These are phyloP conservation scores for peach (Prunus persica) DNA, from an alignment of 306 rosid genomes.

Conservation along the genomic window DNA sequence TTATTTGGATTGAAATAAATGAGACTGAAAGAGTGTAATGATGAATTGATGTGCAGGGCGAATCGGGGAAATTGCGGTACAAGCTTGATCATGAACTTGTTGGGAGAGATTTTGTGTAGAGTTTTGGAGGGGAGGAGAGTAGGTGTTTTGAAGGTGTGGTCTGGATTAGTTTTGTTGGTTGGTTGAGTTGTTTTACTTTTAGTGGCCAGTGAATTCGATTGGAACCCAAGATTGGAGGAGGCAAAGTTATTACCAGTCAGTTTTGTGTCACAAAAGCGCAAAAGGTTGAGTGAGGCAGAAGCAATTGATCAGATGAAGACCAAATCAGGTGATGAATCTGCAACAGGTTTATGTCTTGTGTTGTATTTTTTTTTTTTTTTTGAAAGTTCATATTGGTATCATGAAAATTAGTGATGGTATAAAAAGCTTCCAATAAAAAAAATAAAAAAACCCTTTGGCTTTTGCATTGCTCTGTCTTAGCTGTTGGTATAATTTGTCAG, in stretches of 20 bases:
- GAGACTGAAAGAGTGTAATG: neutral
- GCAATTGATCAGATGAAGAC: neutral
- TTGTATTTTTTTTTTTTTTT: constrained; percentile 10
- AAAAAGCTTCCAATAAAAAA: constrained; percentile 5
- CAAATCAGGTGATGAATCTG: constrained; percentile 20
- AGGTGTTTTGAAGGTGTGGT: neutral
- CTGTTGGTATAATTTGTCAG: neutral
- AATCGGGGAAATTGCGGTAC: constrained; percentile 33
- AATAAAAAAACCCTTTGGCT: neutral
- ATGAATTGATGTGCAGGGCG: constrained; percentile 31
- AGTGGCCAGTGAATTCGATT: constrained; percentile 20
- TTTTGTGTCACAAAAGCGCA: neutral
- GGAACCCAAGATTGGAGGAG: constrained; percentile 21
- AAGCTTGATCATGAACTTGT: constrained; percentile 25
- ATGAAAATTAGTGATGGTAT: neutral
- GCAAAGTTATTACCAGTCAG: neutral
- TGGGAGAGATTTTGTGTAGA: constrained; percentile 47
- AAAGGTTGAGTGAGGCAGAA: neutral
- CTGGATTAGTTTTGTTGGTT: neutral
- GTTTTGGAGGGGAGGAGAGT: constrained; percentile 5
- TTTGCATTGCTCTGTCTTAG: neutral
- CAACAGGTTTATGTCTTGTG: neutral
- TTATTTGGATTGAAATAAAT: constrained; percentile 1
- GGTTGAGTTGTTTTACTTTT: neutral
- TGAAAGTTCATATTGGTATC: neutral